Evolutionary conservation across 2,329 filamentous ascomycete genomes (phyloP), one percentile per base, ranked within the genome.

Genomic region (Verticillium longisporum): DNA sequence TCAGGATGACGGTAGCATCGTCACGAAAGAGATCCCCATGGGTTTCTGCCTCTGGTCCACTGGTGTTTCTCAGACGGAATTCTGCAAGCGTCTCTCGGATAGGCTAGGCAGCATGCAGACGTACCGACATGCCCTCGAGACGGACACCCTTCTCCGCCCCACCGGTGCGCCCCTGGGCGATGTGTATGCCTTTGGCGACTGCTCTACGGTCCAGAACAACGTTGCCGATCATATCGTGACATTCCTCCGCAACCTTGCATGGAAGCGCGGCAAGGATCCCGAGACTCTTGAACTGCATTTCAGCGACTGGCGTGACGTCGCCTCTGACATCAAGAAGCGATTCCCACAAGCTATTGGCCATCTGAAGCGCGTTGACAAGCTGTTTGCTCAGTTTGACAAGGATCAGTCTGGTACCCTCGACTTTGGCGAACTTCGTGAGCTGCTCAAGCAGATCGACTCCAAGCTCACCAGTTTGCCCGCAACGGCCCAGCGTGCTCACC

Each of bases 41-140:
- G 95, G 92, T 33, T 97, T 99, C 78, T 98, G 95, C 69, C 81
- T 99, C 14, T 99, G 95, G 95, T 98, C 95, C 0, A 99, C 95
- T 0, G 95, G 95, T 63, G 94, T 99, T 53, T 82, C 93, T 0
- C 95, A 96, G 72, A 90, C 91, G 4, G 84, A 90, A 32, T 87
- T 99, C 66, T 90, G 86, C 71, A 85, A 92, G 74, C 88, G 79
- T 18, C 78, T 99, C 33, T 88, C 93, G 2, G 78, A 83, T n/a
- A 90, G 92, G 68, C 85, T 99, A 2, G 86, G 85, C 18, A 80
- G 88, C 4, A 76, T 78, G 14, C 95, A 99, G 74, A 92, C 86
- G 65, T 99, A 99, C 77, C 86, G 84, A 45, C 93, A 95, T 71
- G 95, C 96, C 2, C 83, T 99, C 9, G 95, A 98, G 73, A 99